phyloP scores from a whole-genome alignment of 768 basidiomycete species.

The Rhodotorula paludigena region DNA sequence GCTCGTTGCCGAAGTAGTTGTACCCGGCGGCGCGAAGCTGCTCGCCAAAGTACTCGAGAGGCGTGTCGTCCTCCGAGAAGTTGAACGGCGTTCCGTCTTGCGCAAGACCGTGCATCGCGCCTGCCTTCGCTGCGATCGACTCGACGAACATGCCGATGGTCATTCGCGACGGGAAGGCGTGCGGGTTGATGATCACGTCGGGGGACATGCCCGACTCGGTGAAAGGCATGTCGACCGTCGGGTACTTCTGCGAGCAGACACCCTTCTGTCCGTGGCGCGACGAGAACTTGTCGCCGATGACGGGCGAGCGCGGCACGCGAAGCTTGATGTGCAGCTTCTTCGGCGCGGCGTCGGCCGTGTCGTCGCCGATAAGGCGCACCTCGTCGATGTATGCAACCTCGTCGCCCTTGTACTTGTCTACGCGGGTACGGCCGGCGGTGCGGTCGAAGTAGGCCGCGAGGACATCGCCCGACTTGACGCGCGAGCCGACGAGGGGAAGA shows the following conservation, averaged over 20 bases:
- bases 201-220: conserved; percentile 98
- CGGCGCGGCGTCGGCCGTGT: conserved; percentile 77
- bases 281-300: conserved; percentile 99
- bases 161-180: conserved; percentile 99
- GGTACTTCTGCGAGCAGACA: conserved; percentile 99
- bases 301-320: conserved; percentile 86
- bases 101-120: conserved; percentile 94
- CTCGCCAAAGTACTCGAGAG: conserved; percentile 93
- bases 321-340: conserved; percentile 91
- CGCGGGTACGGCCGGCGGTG: conserved; percentile 69
- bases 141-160: conserved; percentile 99
- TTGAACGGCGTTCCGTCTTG: conserved; percentile 99
- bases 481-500: conserved; percentile 69
- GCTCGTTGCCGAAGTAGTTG: conserved; percentile 98
- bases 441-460: conserved; percentile 85
- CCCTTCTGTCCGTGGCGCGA: conserved; percentile 99
- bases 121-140: conserved; percentile 98
- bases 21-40: conserved; percentile 90
- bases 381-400: conserved; percentile 83
- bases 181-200: conserved; percentile 98
- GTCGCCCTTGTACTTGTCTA: conserved; percentile 95
- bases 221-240: conserved; percentile 96
- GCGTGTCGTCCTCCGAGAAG: conserved; percentile 83
- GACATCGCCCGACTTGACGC: conserved; percentile 66
- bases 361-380: conserved; percentile 81